Evolutionary conservation across 2,329 filamentous ascomycete species (phyloP), one percentile per base, ranked within the genome.

Genomic region (Rosellinia necatrix): DNA sequence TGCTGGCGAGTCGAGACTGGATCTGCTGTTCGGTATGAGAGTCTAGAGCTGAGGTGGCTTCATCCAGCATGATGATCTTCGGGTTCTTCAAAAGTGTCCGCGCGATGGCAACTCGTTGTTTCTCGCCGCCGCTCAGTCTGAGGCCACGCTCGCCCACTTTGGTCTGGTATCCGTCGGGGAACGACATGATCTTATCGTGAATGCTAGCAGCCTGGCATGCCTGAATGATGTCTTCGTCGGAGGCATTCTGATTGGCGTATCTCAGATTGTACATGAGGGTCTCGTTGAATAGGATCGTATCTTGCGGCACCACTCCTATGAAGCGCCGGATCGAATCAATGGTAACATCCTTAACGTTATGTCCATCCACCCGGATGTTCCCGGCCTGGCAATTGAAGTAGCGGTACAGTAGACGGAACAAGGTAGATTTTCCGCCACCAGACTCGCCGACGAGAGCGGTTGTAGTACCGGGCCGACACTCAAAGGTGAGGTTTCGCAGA

Each of bases 361-460:
- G 83, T 6, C 89, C 91, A 69, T 97, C 94, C 51, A 99, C 79
- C 68, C 88, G 84, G 54, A 97, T 96, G 67, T 80, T 85, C 30
- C 94, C 94, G 48, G 85, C 82, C 49, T 87, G 81, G 51, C 88
- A 85, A 70, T 97, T 96, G 78, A 97, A 99, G 74, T 97, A 99
- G 15, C 94, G 89, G 80, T 96, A 97, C 71, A 99, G 86, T 44
- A 97, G 83, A 47, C 94, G 89, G 78, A 99, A 97, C 22, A 99
- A 84, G 0, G 94, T 99, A 2, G 93, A 97, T 74, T 99, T 99
- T 63, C 94, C 94, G 56, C 94, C 94, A 41, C 94, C 94, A 27
- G 93, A 97, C 72, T 97, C 93, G 61, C 94, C 94, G 15, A 99
- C 94, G 62, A 99, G 87, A 0, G 94, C 94, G 5, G 93, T 99